These are phyloP conservation scores for Suillus subalutaceus DNA, from an alignment of 768 basidiomycete genomes.

Conservation along the genomic window DNA sequence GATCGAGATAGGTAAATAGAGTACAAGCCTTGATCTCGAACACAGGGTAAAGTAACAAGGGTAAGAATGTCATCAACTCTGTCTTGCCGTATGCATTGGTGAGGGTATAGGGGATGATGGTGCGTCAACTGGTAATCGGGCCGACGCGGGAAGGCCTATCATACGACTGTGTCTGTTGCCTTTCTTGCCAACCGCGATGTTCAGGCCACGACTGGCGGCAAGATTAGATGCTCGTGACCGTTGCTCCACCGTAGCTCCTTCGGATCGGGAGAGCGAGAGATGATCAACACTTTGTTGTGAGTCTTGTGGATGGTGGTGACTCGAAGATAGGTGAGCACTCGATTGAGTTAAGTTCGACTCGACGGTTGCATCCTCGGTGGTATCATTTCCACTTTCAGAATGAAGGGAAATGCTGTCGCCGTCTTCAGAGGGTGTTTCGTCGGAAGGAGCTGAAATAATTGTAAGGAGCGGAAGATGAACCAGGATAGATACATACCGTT, in stretches of 20 bases:
- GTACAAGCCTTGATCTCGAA: constrained; percentile 2
- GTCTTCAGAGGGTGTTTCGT: constrained; percentile 70
- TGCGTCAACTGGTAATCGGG: constrained; percentile 27
- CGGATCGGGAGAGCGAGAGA: constrained; percentile 21
- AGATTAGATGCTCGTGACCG: constrained; percentile 56
- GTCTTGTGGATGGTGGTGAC: constrained; percentile 40
- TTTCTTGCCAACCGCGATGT: constrained; percentile 59
- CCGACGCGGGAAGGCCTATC: constrained; percentile 60
- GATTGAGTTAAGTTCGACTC: constrained; percentile 47
- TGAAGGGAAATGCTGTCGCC: constrained; percentile 67
- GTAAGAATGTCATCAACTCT: constrained; percentile 18
- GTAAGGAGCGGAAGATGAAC: constrained; percentile 13
- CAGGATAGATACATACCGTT: constrained; percentile 50
- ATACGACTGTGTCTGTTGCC: constrained; percentile 67
- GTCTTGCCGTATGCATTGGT: constrained; percentile 28
- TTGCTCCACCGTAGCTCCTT: constrained; percentile 37
- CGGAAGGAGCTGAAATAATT: constrained; percentile 41
- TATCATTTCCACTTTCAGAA: constrained; percentile 78
- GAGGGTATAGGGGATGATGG: constrained; percentile 19
- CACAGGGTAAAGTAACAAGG: neutral
- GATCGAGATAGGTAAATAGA: constrained; percentile 18
- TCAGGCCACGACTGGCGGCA: constrained; percentile 73
- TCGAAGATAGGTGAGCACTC: constrained; percentile 39
- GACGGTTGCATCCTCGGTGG: constrained; percentile 57
- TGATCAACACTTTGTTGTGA: constrained; percentile 27